Base-by-base conservation (phyloP, 1,284 basidiomycete genomes). In the Wallemia ichthyophaga region DNA sequence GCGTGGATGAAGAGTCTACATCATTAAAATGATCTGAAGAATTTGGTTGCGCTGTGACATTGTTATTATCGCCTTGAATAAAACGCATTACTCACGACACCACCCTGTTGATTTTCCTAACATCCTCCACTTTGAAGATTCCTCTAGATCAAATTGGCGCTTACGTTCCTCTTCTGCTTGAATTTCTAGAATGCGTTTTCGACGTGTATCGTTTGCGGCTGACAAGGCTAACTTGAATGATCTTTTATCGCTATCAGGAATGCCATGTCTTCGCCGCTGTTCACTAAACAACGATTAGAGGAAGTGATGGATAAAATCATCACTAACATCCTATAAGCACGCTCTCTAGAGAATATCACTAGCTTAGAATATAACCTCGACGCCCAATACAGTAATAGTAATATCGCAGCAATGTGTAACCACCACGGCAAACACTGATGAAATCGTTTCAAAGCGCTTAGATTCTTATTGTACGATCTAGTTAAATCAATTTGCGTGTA, bases 191-290 rank as follows among this genome's bases (percentile, higher is more conserved):
- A 48, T 26, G 21, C 57, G 25, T 21, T 58, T 13, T 23, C 33
- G 9, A 17, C 58, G 28, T 11, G 27, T 17, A 17, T 53, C 53
- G n/a, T 59, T 48, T 2, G 58, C 58, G 21, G 33, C 58, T 21
- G 53, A 32, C 32, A 59, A 37, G 15, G 58, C 58, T 19, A 54
- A 9, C 24, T 48, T 32, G 28, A 31, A 59, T 15, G 58, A 26
- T 27, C 58, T 59, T 19, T 24, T 32, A 23, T 59, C 58, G n/a
- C 32, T 48, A 26, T 59, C 58, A 15, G 58, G 58, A 26, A 59
- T 59, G 21, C 58, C 58, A 37, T 32, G 24, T 33, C 37, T 33
- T 53, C 58, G 21, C 15, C 58, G 58, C 23, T 33, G 28, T 26
- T 59, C 25, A 2, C 37, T 48, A 19, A 48, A 7, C 13, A 21